phyloP scores from a whole-genome alignment of 2,329 filamentous ascomycete genomes.

The Neopestalotiopsis clavispora region DNA sequence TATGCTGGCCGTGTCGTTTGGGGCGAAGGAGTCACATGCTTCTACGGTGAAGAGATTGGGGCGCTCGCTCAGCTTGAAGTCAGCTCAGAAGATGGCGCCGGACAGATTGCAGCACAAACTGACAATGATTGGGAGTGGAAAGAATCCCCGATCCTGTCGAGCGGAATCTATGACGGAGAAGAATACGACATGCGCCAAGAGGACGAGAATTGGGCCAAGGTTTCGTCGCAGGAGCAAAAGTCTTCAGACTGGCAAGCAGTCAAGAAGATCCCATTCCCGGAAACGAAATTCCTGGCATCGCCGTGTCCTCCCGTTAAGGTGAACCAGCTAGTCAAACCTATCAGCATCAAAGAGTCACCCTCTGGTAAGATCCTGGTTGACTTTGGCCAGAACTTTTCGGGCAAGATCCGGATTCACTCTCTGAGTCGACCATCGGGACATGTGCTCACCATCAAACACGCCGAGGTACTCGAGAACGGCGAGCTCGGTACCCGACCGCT shows the following conservation, averaged over 20 bases:
- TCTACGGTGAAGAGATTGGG: slow-evolving; percentile 28
- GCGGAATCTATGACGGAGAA: slow-evolving; percentile 48
- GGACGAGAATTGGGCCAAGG: slow-evolving; percentile 30
- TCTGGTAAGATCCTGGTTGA: slow-evolving; percentile 54
- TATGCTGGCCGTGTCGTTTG: slow-evolving; percentile 47
- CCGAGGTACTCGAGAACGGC: slow-evolving; percentile 47
- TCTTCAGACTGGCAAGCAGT: slow-evolving; percentile 36
- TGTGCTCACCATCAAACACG: slow-evolving; percentile 40
- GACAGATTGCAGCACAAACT: slow-evolving; percentile 25
- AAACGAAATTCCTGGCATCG: slow-evolving; percentile 41
- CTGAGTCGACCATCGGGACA: slow-evolving; percentile 17
- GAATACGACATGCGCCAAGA: slow-evolving; percentile 39
- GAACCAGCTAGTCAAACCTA: slow-evolving; percentile 35
- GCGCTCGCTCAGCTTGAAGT: slow-evolving; percentile 32
- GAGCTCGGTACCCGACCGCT: slow-evolving; percentile 47
- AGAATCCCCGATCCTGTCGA: slow-evolving; percentile 34
- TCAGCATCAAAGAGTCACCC: slow-evolving; percentile 35
- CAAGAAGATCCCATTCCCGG: slow-evolving; percentile 35
- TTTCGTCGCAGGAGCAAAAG: slow-evolving; percentile 19
- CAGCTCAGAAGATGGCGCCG: background rate
- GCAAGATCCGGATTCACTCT: slow-evolving; percentile 44
- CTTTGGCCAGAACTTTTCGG: slow-evolving; percentile 64
- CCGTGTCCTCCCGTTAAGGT: slow-evolving; percentile 50
- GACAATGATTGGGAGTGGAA: slow-evolving; percentile 47
- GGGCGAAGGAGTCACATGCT: slow-evolving; percentile 32